Conservation (phyloP, 73 alveolate species). For the Paramecium primaurelia region DNA sequence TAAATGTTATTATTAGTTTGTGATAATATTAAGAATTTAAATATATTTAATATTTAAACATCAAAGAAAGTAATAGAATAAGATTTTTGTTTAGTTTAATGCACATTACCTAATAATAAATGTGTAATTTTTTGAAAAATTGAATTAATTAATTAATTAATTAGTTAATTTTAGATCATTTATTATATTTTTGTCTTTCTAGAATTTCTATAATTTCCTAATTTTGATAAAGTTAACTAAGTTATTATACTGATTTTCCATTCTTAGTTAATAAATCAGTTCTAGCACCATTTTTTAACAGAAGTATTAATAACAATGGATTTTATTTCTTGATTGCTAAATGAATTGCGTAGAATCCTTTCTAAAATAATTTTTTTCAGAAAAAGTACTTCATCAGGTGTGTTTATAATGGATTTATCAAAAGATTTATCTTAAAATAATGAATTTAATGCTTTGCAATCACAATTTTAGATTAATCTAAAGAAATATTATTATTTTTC, state of each 20-base stretch:
- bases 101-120: not conserved
- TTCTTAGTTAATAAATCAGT: not conserved
- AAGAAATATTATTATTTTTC: not conserved
- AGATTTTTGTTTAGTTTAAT: not conserved
- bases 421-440: not conserved
- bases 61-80: not conserved
- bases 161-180: not conserved
- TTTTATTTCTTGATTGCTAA: not conserved
- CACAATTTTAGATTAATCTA: not conserved
- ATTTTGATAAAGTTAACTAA: not conserved
- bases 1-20: not conserved
- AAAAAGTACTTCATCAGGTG: not conserved
- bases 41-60: not conserved
- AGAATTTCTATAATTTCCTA: not conserved
- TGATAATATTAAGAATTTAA: not conserved
- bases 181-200: not conserved
- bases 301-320: not conserved
- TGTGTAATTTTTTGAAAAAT: not conserved
- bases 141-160: not conserved
- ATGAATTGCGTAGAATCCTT: conserved; percentile 29
- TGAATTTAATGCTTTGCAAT: not conserved
- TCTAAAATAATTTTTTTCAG: not conserved
- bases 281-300: not conserved
- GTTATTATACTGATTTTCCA: not conserved
- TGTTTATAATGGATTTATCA: not conserved